phyloP scores from a whole-genome alignment of 2,329 filamentous ascomycete genomes.

The Chaetomium globosum region DNA sequence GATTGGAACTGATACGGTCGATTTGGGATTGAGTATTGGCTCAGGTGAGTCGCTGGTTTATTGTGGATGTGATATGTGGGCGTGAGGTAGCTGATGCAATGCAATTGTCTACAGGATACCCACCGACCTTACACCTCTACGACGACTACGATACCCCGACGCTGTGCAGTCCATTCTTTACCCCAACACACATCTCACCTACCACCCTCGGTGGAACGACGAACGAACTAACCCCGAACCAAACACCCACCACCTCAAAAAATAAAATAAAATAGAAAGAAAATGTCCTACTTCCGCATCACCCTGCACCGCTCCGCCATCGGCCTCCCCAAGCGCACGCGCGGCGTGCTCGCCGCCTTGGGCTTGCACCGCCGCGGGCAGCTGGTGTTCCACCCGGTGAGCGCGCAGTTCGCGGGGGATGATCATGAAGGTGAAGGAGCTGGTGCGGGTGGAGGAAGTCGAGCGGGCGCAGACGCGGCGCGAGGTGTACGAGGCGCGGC shows the following conservation, averaged over 20 bases:
- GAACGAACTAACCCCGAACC: not conserved
- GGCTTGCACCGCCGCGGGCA: constrained; percentile 82
- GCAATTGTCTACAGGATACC: not conserved
- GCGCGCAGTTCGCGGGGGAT: constrained; percentile 82
- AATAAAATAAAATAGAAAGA: constrained; percentile 24
- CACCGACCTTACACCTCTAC: not conserved
- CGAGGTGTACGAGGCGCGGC: constrained; percentile 71
- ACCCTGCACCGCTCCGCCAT: constrained; percentile 88
- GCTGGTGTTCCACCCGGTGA: constrained; percentile 87
- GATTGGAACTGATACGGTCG: not conserved
- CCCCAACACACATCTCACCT: not conserved
- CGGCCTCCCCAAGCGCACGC: constrained; percentile 77
- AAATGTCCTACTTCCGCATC: constrained; percentile 84
- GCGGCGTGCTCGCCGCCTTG: constrained; percentile 80
- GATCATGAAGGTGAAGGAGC: constrained; percentile 91
- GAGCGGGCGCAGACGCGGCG: constrained; percentile 62
- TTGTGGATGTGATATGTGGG: not conserved
- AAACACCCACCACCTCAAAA: constrained; percentile 19
- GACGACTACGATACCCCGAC: not conserved
- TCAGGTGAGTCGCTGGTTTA: not conserved
- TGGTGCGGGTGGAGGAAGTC: constrained; percentile 82
- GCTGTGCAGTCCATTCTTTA: not conserved
- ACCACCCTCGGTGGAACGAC: not conserved
- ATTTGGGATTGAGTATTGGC: not conserved
- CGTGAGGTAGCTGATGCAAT: not conserved